Base-by-base conservation (phyloP, 352 stramenopile genomes). In the Aphanomyces cochlioides region DNA sequence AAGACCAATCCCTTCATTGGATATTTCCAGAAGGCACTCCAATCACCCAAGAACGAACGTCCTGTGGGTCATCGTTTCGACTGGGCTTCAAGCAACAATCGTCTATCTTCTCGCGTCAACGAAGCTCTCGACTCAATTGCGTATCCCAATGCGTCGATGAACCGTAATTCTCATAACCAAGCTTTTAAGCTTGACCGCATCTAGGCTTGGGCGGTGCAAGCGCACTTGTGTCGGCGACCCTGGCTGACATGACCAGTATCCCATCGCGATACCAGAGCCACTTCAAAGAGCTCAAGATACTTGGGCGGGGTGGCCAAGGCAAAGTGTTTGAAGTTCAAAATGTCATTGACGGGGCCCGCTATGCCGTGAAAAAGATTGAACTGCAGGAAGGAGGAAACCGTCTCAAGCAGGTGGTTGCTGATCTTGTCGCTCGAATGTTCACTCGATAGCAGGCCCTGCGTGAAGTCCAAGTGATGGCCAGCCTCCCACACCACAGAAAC, bases 1-100 rank as follows among this genome's bases (percentile, higher is more conserved):
- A 94, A 94, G 78, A 91, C 78, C 43, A 94, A 94, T 63, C 86
- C 86, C 21, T 94, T 94, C 71, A 91, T 94, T 66, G 86, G 86
- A 40, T 94, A 92, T 65, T 94, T 94, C 69, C 82, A 93, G 66
- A 88, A 75, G 47, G 78, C 75, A n/a, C 37, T 40, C 19, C 5
- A 38, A 12, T 40, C 39, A 41, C 58, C 57, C 12, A 17, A 40
- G 8, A 45, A n/a, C 15, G 17, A 28, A 47, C 64, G 8, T 37
- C 50, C 17, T 19, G n/a, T 48, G 39, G 28, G 37, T 37, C 63
- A 43, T 15, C 40, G 63, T 28, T 38, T 56, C 6, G 40, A 70
- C n/a, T 38, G 19, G 28, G 43, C 50, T 34, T n/a, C 57, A 65
- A 59, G 19, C 54, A 70, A 70, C 12, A 43, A 70, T 17, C 47